Conservation (phyloP, 1,139 yeast species). For the Scheffersomyces stambukii region DNA sequence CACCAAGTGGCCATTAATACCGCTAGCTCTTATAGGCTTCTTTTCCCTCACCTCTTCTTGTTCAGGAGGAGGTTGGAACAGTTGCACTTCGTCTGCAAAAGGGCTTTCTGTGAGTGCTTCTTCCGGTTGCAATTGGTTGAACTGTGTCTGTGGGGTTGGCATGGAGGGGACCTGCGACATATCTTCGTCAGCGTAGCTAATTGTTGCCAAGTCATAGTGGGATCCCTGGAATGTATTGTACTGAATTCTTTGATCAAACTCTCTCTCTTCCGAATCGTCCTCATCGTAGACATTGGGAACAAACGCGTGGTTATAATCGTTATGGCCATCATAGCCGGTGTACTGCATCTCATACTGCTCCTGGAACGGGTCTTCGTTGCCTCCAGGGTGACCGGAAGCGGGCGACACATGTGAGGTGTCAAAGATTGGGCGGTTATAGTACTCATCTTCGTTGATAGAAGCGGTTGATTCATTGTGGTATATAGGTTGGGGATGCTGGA, state of each 20-base stretch:
- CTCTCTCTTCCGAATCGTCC: slow-evolving; percentile 40
- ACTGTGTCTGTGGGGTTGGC: slow-evolving; percentile 7
- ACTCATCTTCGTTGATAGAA: slow-evolving; percentile 10
- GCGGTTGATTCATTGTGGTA: slow-evolving; percentile 13
- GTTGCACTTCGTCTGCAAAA: slow-evolving; percentile 25
- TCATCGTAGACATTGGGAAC: slow-evolving; percentile 43
- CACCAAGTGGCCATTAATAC: slow-evolving; percentile 46
- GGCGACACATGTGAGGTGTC: slow-evolving; percentile 16
- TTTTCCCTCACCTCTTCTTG: slow-evolving; percentile 32
- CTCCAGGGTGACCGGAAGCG: slow-evolving; percentile 15
- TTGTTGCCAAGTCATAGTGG: slow-evolving; percentile 37
- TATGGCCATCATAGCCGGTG: slow-evolving; percentile 17
- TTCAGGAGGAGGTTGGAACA: slow-evolving; percentile 20
- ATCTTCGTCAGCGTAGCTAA: slow-evolving; percentile 14
- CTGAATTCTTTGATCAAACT: slow-evolving; percentile 38
- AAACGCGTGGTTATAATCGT: slow-evolving; percentile 34
- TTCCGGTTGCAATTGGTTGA: neutral
- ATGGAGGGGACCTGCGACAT: slow-evolving; percentile 6
- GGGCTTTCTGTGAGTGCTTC: slow-evolving; percentile 17
- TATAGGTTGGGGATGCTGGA: slow-evolving; percentile 31
- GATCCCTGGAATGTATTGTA: slow-evolving; percentile 43
- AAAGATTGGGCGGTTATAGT: slow-evolving; percentile 23
- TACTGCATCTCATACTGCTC: slow-evolving; percentile 25
- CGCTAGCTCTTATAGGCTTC: slow-evolving; percentile 38
- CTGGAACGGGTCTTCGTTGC: slow-evolving; percentile 15